Base-by-base conservation (phyloP, 2,329 filamentous ascomycete species). In the Leptographium galeiforme region DNA sequence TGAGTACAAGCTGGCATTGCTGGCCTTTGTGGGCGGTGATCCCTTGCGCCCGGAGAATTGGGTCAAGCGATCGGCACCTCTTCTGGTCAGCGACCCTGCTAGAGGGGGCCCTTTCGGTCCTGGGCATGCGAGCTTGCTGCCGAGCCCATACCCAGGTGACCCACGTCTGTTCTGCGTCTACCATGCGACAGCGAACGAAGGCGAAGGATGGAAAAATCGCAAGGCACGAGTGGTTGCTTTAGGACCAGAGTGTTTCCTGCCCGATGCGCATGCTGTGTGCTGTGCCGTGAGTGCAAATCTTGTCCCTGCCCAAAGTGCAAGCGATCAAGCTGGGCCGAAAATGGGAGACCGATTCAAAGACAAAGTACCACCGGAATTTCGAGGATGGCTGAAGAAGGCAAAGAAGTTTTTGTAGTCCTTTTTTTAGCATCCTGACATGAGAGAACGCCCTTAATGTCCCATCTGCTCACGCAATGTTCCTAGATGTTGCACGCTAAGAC, bases 121-220 rank as follows among this genome's bases (percentile, higher is more conserved):
- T 0, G 58, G 58, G 13, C 58, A 60, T 41, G 58, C 58, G 1
- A 60, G 58, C 38, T 56, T 60, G 33, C 8, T 60, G 30, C 56
- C 52, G 18, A 59, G 52, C 25, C 52, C 52, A 6, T 4, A 53
- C 32, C 55, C 57, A 2, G 40, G 53, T 41, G 57, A 60, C 30
- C 50, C 53, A 25, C 55, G 55, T 6, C 25, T 59, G 7, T 60
- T 58, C 49, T 60, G 58, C 48, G 38, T 60, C 40, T 60, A 59
- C 33, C 58, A 60, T 44, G 58, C 54, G 14, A 54, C 52, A 4
- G 52, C 16, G n/a, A 47, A 55, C 14, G 55, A 52, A 44, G 57
- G 54, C 30, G 57, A 60, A 18, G 58, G 58, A 1, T 60, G 58
- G 53, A 55, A 51, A 33, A 60, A 60, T 30, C 56, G 58, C 25